phyloP scores from a whole-genome alignment of 805 yeast species.

The Barnettozyma wickerhamii region DNA sequence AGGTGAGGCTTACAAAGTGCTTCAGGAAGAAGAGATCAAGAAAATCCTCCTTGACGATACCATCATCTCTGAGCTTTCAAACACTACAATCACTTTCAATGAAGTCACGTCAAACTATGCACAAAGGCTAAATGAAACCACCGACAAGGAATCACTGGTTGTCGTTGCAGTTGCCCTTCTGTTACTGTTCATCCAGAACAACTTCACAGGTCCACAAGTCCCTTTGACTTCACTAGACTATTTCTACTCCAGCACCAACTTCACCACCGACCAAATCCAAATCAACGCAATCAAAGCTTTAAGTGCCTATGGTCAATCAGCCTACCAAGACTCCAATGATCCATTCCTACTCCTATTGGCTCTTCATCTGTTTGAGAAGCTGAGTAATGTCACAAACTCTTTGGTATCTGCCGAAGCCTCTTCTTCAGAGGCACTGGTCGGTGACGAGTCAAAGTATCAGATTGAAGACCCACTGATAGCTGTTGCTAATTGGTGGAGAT shows the following conservation, averaged over 20 bases:
- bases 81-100: slow-evolving; percentile 8
- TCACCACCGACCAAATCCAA: slow-evolving; percentile 15
- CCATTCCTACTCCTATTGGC: slow-evolving; percentile 44
- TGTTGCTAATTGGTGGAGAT: slow-evolving; percentile 69
- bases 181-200: slow-evolving; percentile 68
- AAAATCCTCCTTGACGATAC: neutral
- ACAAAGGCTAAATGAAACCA: neutral
- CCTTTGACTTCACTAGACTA: slow-evolving; percentile 32
- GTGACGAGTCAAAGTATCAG: slow-evolving; percentile 9
- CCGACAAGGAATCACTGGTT: slow-evolving; percentile 11
- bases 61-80: neutral
- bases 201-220: slow-evolving; percentile 78
- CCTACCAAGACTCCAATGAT: slow-evolving; percentile 55
- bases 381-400: slow-evolving; percentile 30
- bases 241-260: slow-evolving; percentile 17
- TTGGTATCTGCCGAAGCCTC: slow-evolving; percentile 24
- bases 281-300: slow-evolving; percentile 34
- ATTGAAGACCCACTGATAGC: slow-evolving; percentile 29
- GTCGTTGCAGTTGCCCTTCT: slow-evolving; percentile 48
- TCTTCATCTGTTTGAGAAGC: slow-evolving; percentile 38
- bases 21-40: slow-evolving; percentile 7
- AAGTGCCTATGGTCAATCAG: slow-evolving; percentile 61
- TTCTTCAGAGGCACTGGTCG: slow-evolving; percentile 27
- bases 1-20: slow-evolving; percentile 21
- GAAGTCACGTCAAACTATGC: slow-evolving; percentile 8